These are phyloP conservation scores for Alternaria arbusti DNA, from an alignment of 2,329 filamentous ascomycete genomes.

Conservation along the genomic window DNA sequence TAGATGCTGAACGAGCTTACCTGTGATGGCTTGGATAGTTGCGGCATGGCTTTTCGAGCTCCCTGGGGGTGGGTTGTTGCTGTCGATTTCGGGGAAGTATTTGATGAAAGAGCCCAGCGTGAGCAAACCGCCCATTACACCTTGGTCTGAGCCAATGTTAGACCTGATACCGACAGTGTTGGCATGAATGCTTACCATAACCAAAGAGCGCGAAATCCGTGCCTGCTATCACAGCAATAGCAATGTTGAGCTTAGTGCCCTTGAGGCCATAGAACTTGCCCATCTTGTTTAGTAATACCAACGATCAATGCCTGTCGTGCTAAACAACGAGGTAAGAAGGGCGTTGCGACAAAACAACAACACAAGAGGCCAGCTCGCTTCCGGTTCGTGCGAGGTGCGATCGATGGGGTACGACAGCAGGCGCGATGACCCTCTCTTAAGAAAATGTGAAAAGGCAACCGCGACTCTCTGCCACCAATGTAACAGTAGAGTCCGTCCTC, in stretches of 20 bases:
- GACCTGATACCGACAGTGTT: neutral
- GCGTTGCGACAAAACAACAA: neutral
- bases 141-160: conserved; percentile 33
- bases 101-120: conserved; percentile 68
- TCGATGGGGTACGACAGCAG: neutral
- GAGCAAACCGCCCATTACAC: conserved; percentile 70
- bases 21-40: conserved; percentile 53
- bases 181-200: conserved; percentile 58
- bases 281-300: conserved; percentile 12
- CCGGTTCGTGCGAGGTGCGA: neutral
- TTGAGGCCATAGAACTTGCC: conserved; percentile 68
- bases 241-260: conserved; percentile 69
- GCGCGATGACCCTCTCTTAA: conserved; percentile 10
- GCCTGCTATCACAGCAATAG: conserved; percentile 73
- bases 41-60: conserved; percentile 44
- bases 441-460: neutral
- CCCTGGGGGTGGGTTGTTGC: conserved; percentile 42
- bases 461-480: conserved; percentile 4
- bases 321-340: neutral
- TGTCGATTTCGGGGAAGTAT: conserved; percentile 52
- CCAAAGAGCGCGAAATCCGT: conserved; percentile 71
- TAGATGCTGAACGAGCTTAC: conserved; percentile 12
- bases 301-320: neutral
- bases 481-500: conserved; percentile 10
- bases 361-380: neutral